Evolutionary conservation across 768 basidiomycete genomes (phyloP), one percentile per base, ranked within the genome.

Genomic region (Clitopilus hobsonii): DNA sequence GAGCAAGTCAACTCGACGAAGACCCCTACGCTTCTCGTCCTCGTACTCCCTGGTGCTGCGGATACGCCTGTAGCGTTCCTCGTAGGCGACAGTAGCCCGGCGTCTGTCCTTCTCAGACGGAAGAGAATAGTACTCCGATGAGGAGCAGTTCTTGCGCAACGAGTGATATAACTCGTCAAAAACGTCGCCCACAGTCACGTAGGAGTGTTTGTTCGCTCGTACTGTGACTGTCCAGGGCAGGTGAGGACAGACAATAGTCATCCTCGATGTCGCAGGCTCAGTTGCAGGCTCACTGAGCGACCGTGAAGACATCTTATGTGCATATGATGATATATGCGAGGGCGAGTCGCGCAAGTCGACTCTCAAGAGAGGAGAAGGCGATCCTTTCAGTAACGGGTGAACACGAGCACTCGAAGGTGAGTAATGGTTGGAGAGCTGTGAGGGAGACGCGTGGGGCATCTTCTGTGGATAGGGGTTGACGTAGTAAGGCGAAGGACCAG

Each of bases 1-100:
- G 50, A 86, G 67, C 61, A 84, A 84, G 64, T 87, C 85, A 3
- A 86, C 74, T 52, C 84, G 72, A 61, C 77, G 81, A 57, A 85
- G 71, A 0, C 82, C 83, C 50, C 74, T 73, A 3, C 63, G 66
- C 59, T 77, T 76, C 71, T 85, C 83, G 36, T 72, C 70, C 18
- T 72, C 73, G 38, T 73, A 72, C 0, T 64, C 69, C 28, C 63
- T 64, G 3, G 66, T 59, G 18, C 69, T 68, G 0, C 64, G 60
- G 10, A 74, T 68, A 5, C 75, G 68, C 7, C 70, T 56, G 59
- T 75, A 82, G 6, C 84, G 74, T 14, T 61, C 56, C 58, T 76
- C 75, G 62, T 81, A 86, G 20, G 82, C 78, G 1, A 58, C 61
- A 1, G 73, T 71, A 6, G 83, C 77, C 23, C 67, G 61, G 22